Evolutionary conservation across 805 yeast genomes (phyloP).

Genomic region (Grigorovia humatica): DNA sequence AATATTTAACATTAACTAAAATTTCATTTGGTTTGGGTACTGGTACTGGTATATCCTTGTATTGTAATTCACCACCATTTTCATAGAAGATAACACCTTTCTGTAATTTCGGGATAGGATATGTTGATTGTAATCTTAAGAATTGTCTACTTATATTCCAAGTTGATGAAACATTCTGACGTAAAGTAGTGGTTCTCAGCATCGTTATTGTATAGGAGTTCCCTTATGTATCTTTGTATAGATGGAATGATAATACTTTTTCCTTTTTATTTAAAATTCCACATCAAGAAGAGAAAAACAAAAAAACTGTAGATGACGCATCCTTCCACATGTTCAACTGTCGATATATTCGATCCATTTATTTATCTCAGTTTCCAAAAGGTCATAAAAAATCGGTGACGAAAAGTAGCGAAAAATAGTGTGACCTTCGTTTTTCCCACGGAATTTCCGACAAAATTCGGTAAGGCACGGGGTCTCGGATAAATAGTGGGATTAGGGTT

Average conservation of each 20-base stretch:
- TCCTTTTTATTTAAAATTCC: too few relatives aligned
- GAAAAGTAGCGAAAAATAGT: not conserved
- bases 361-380: not conserved
- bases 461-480: too few relatives aligned
- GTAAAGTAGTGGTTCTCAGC: slow-evolving; percentile 8
- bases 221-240: too few relatives aligned
- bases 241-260: too few relatives aligned
- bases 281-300: too few relatives aligned
- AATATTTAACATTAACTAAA: slow-evolving; percentile 47
- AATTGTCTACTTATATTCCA: slow-evolving; percentile 4
- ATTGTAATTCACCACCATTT: slow-evolving; percentile 38
- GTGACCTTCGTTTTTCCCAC: not conserved
- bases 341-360: not conserved
- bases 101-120: slow-evolving; percentile 37
- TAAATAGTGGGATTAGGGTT: too few relatives aligned
- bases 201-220: slow-evolving; percentile 1
- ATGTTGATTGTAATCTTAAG: slow-evolving; percentile 17
- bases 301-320: too few relatives aligned
- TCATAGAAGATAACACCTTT: slow-evolving; percentile 44
- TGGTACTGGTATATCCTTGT: slow-evolving; percentile 48
- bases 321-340: too few relatives aligned
- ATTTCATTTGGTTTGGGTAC: slow-evolving; percentile 47
- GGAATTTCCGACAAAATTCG: not conserved
- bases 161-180: not conserved
- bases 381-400: too few relatives aligned